Evolutionary conservation across 371 early-diverging fungal genomes (phyloP).

Genomic region (Apophysomyces ossiformis): DNA sequence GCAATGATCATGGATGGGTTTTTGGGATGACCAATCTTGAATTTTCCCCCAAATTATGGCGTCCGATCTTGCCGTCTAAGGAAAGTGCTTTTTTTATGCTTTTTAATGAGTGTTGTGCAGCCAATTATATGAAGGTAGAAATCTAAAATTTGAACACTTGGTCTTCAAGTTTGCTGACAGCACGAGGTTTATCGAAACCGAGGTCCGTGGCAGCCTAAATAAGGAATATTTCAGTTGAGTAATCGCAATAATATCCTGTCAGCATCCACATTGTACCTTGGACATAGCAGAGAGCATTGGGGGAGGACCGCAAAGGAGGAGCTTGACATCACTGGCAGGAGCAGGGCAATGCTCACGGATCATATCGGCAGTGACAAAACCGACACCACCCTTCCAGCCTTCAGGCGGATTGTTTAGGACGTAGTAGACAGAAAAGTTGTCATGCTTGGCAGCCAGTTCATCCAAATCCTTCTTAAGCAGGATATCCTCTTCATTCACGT

Average conservation of each 20-base stretch:
- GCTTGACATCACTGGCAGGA: constrained; percentile 82
- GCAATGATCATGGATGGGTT: too few species aligned
- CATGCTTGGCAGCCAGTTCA: constrained; percentile 72
- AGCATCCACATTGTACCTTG: constrained; percentile 32
- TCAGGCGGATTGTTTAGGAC: constrained; percentile 84
- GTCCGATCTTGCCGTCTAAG: neutral
- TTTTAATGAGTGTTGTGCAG: constrained; percentile 3
- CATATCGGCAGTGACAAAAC: constrained; percentile 86
- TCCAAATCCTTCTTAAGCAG: constrained; percentile 87
- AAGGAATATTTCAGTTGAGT: neutral
- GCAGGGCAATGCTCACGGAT: constrained; percentile 77
- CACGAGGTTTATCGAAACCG: constrained; percentile 78
- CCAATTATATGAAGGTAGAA: neutral
- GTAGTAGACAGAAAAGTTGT: constrained; percentile 84
- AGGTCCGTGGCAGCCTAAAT: constrained; percentile 60
- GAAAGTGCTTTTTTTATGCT: constrained; percentile 2
- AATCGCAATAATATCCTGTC: constrained; percentile 20
- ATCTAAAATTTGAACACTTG: constrained; percentile 91
- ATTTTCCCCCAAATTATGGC: neutral
- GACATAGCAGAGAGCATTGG: constrained; percentile 94
- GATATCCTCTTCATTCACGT: constrained; percentile 90
- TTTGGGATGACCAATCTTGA: neutral
- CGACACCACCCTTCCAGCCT: constrained; percentile 85
- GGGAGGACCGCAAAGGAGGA: constrained; percentile 94
- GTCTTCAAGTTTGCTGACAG: constrained; percentile 84